These are phyloP conservation scores for Trichoderma virens DNA, from an alignment of 495 filamentous ascomycete species.

Conservation along the genomic window DNA sequence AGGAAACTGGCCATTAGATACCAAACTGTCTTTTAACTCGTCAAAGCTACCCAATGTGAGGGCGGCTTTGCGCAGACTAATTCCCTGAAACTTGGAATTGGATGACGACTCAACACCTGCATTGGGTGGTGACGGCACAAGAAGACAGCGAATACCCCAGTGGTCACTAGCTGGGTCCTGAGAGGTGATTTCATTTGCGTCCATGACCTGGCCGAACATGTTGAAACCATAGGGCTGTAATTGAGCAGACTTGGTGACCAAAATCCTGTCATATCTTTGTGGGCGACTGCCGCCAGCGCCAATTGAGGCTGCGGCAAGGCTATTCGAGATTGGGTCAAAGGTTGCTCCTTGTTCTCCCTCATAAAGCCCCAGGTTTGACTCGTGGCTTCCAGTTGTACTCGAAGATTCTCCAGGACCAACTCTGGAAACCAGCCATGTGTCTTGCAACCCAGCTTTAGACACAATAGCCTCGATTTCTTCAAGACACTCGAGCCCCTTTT, in stretches of 20 bases:
- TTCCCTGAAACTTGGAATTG: slow-evolving; percentile 11
- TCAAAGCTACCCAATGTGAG: slow-evolving; percentile 16
- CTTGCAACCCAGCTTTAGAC: slow-evolving; percentile 26
- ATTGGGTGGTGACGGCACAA: slow-evolving; percentile 18
- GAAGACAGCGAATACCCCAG: slow-evolving; percentile 42
- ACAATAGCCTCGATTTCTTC: slow-evolving; percentile 28
- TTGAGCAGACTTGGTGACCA: slow-evolving; percentile 32
- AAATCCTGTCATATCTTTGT: slow-evolving; percentile 51
- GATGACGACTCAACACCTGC: slow-evolving; percentile 3
- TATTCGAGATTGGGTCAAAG: slow-evolving; percentile 45
- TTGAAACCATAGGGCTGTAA: slow-evolving; percentile 33
- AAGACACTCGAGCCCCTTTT: slow-evolving; percentile 24
- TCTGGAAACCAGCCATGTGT: slow-evolving; percentile 35
- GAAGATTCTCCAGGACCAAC: slow-evolving; percentile 23
- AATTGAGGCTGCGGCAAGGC: slow-evolving; percentile 36
- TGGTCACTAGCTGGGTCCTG: slow-evolving; percentile 45
- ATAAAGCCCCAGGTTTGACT: slow-evolving; percentile 16
- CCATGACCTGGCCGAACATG: slow-evolving; percentile 38
- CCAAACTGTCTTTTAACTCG: slow-evolving; percentile 22
- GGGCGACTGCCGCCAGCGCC: slow-evolving; percentile 38
- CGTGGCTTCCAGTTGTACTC: slow-evolving; percentile 16
- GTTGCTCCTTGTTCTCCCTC: slow-evolving; percentile 51
- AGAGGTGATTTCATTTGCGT: slow-evolving; percentile 10
- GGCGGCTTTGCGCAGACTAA: slow-evolving; percentile 20
- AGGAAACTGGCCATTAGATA: slow-evolving; percentile 30